Evolutionary conservation across 139 green algal species (phyloP), one percentile per base, ranked within the genome.

Genomic region (Axilococcus clingmanii): DNA sequence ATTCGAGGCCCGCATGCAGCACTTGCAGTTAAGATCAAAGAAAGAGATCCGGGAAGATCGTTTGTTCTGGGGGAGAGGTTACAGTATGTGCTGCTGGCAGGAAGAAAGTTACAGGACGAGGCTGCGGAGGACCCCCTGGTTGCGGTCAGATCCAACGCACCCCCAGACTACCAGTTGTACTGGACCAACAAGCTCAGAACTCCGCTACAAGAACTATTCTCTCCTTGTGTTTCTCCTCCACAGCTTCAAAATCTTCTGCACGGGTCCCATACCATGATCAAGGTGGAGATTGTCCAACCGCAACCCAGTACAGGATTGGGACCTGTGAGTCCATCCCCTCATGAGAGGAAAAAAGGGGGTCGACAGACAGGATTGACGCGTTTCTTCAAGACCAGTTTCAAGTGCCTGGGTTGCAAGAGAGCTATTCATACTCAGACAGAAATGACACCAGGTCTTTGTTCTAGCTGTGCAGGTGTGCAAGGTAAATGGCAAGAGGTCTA

Each of bases 1-100:
- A 33, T 58, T 17, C 9, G 24, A 49, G 48, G 48, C 1, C 33
- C 50, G 16, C 50, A 52, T 28, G 50, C 50, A 38, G 38, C 15
- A 9, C 32, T 51, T 27, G 34, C 33, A 36, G 43, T 82, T 19
- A 28, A 44, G 24, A 52, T 89, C 40, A 63, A 49, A 19, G 41
- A 76, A 51, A 59, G 82, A 0, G 82, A 91, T 47, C 71, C 78
- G 5, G 74, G 71, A 2, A 59, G 74, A 27, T 59, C 43, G 8
- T 87, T 87, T 50, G 59, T 84, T 56, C 79, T 89, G 55, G 82
- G 80, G 24, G 76, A 91, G 63, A 57, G 82, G 28, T 54, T 91
- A 48, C 61, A 53, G 5, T 91, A 90, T 23, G 74, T 91, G 38
- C 70, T 91, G 63, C 66, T 88, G 54, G 61, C 71, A 37, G 82